Evolutionary conservation across 352 stramenopile genomes (phyloP).

Genomic region (Globisporangium irregulare): DNA sequence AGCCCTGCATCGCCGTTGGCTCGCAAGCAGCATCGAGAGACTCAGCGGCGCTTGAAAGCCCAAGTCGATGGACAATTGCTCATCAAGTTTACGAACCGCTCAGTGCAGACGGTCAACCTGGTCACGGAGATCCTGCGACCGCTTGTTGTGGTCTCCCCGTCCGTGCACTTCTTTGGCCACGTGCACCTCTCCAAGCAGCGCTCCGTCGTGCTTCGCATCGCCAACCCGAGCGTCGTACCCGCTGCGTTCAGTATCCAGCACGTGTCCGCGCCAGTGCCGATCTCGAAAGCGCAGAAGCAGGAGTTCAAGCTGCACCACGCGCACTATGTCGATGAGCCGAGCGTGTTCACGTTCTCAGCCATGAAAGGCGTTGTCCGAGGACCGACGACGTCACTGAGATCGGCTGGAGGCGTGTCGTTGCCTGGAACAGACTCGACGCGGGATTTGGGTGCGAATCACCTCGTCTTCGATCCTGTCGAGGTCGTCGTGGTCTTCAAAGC

Average conservation of each 20-base stretch:
- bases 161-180: conserved; percentile 60
- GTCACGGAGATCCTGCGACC: conserved; percentile 43
- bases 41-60: conserved; percentile 22
- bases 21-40: not conserved
- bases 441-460: conserved; percentile 24
- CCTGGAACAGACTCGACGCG: conserved; percentile 37
- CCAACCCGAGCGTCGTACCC: conserved; percentile 63
- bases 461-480: conserved; percentile 44
- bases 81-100: conserved; percentile 68
- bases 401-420: conserved; percentile 36
- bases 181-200: conserved; percentile 51
- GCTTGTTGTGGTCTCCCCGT: conserved; percentile 59
- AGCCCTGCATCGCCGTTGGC: not conserved
- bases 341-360: conserved; percentile 55
- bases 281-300: conserved; percentile 57
- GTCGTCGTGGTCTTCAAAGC: conserved; percentile 56
- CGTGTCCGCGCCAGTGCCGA: conserved; percentile 41
- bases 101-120: conserved; percentile 57
- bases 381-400: conserved; percentile 57
- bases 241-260: conserved; percentile 56
- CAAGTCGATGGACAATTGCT: conserved; percentile 46
- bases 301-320: conserved; percentile 51
- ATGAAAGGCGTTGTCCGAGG: conserved; percentile 41
- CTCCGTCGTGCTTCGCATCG: conserved; percentile 41
- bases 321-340: conserved; percentile 52